These are phyloP conservation scores for Thalassiosira delicatula DNA, from an alignment of 352 stramenopile genomes.

Conservation along the genomic window DNA sequence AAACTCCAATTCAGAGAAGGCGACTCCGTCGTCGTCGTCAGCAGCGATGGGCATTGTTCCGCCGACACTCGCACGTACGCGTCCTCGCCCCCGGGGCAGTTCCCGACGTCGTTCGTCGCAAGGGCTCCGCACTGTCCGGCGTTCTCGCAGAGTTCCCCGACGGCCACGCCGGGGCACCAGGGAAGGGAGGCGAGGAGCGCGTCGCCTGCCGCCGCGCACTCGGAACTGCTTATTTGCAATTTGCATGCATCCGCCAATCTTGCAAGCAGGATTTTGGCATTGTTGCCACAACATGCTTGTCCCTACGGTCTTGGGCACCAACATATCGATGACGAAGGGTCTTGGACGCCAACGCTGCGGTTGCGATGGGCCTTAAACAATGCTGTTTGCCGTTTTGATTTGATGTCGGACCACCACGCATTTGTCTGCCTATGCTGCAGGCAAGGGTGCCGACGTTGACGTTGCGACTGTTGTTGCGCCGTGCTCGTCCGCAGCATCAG, in stretches of 20 bases:
- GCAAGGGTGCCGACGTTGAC: no score
- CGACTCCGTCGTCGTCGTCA: no score
- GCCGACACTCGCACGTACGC: slow-evolving; percentile 14
- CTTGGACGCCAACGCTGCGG: no score
- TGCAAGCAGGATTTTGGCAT: not conserved
- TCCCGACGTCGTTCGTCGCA: slow-evolving; percentile 4
- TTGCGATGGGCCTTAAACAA: no score
- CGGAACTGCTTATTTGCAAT: not conserved
- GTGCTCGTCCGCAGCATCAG: no score
- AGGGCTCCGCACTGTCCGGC: slow-evolving; percentile 26
- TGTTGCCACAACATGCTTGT: not conserved
- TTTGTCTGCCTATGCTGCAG: no score
- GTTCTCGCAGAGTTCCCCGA: slow-evolving; percentile 26
- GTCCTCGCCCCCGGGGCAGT: slow-evolving; percentile 9
- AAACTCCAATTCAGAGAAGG: no score
- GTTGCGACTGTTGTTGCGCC: no score
- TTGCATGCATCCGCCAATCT: not conserved
- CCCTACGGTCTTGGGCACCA: not conserved
- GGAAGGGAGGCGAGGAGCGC: not conserved
- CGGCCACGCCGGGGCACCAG: slow-evolving; percentile 11
- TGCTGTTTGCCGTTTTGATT: no score
- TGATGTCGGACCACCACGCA: no score
- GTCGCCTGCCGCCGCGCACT: not conserved
- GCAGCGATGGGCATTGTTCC: slow-evolving; percentile 30
- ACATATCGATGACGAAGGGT: not conserved